Conservation (phyloP, 768 basidiomycete species). For the Mycena rebaudengoi region DNA sequence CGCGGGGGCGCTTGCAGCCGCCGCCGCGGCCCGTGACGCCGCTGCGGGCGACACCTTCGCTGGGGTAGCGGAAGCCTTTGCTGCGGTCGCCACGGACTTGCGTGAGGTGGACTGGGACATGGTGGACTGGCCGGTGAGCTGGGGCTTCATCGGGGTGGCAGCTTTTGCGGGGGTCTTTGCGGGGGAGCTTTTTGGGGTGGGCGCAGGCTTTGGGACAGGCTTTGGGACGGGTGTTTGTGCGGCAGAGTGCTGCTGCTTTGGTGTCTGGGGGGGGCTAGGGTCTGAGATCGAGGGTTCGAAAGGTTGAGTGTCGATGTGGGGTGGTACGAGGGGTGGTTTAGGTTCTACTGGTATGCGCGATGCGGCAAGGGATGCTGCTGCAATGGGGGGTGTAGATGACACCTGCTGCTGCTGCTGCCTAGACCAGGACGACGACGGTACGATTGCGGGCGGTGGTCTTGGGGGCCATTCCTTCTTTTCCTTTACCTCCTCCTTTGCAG, state of each 20-base stretch:
- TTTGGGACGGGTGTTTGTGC: constrained; percentile 30
- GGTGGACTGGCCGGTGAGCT: constrained; percentile 43
- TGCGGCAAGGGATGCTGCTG: constrained; percentile 21
- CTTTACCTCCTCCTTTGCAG: constrained; percentile 70
- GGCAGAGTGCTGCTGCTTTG: constrained; percentile 27
- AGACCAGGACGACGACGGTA: constrained; percentile 46
- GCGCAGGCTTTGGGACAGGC: constrained; percentile 30
- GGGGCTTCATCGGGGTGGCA: constrained; percentile 38
- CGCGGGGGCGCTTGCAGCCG: constrained; percentile 17
- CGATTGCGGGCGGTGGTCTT: constrained; percentile 44
- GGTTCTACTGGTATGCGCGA: constrained; percentile 20
- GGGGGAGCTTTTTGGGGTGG: constrained; percentile 25
- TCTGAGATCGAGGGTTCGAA: constrained; percentile 30
- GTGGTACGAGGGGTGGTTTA: constrained; percentile 22
- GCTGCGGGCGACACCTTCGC: constrained; percentile 22
- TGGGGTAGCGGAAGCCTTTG: constrained; percentile 18
- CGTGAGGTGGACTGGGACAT: constrained; percentile 38
- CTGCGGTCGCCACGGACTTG: constrained; percentile 21
- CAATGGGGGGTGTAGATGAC: constrained; percentile 20
- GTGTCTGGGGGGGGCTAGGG: constrained; percentile 31
- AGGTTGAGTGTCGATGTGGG: constrained; percentile 28
- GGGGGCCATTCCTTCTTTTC: constrained; percentile 86
- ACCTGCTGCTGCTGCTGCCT: constrained; percentile 31
- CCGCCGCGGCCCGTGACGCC: constrained; percentile 21
- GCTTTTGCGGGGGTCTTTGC: constrained; percentile 22